Evolutionary conservation across 2,329 filamentous ascomycete genomes (phyloP), one percentile per base, ranked within the genome.

Genomic region (Anisogramma anomala): DNA sequence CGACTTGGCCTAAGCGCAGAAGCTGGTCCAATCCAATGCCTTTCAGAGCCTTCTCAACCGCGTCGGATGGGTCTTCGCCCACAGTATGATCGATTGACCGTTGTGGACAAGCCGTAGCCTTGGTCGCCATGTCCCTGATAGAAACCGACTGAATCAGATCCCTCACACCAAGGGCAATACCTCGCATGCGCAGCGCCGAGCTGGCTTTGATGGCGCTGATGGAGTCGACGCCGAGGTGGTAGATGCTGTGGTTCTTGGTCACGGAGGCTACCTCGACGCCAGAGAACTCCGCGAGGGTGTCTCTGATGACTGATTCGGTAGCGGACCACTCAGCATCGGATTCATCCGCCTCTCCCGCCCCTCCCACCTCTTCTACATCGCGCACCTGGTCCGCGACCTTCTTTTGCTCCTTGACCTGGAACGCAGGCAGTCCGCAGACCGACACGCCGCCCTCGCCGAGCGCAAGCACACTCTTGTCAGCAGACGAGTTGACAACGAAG

Each of bases 161-260:
- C 31, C 82, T 79, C 3, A 89, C 82, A 25, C 71, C 69, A 1
- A 94, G 58, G 10, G 63, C 59, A 6, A 94, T 59, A 0, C 68
- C 73, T 31, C 68, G 61, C 49, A 74, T 82, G 31, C 75, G 77
- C 3, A 95, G 64, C 6, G 87, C 65, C 0, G 80, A 72, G 7
- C 79, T 77, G 3, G 87, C 77, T 53, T 91, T 93, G 63, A 95
- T 91, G 1, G 86, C 82, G 48, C 81, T 89, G 57, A 95, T 94
- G 0, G 88, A 95, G 56, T 95, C 88, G 1, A 95, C 73, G 0
- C 88, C 88, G 2, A 95, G 69, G 48, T 91, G 79, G 58, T 91
- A 94, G 10, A 94, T 72, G 0, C 72, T 84, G 37, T 78, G 72
- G 1, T 68, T 64, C 41, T 68, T 69, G 3, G 63, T 59, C 38